Percentiles rank a stretch among this genome's conserved stretches.
phyloP scores from a whole-genome alignment of 2,329 filamentous ascomycete genomes.

The Colletotrichum australisinense region DNA sequence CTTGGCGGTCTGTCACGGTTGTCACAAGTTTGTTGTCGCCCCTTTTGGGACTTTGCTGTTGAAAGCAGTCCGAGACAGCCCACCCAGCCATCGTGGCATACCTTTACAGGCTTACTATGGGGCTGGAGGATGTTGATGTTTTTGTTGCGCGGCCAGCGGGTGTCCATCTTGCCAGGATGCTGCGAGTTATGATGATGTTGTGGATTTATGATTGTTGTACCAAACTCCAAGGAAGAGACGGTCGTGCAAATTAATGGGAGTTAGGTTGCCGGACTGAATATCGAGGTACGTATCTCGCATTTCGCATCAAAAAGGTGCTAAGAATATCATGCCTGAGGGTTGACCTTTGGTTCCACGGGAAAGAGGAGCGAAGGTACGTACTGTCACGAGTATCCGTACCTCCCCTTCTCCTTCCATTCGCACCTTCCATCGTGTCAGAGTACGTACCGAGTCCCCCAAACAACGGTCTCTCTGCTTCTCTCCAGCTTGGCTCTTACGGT shows the following conservation, averaged over 20 bases:
- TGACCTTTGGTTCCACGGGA: neutral
- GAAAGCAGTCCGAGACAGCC: neutral
- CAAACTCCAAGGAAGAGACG: neutral
- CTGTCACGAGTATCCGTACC: neutral
- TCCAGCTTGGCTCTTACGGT: neutral
- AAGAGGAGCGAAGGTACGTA: neutral
- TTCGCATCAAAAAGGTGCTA: neutral
- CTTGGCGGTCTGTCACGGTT: neutral
- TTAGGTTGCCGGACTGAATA: slow-evolving; percentile 1
- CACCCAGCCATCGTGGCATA: slow-evolving; percentile 5
- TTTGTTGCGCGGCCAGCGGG: slow-evolving; percentile 32
- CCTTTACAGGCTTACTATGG: neutral
- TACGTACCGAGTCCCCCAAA: neutral
- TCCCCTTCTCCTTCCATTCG: neutral
- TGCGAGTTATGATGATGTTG: slow-evolving; percentile 20
- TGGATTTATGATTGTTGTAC: neutral
- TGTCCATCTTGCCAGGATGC: slow-evolving; percentile 12
- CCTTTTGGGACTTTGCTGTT: neutral
- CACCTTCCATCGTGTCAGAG: neutral
- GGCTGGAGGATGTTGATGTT: neutral
- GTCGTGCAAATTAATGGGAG: neutral
- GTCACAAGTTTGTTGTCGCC: neutral
- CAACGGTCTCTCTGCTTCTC: neutral
- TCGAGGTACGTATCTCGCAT: neutral
- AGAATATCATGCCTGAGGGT: neutral